phyloP scores from a whole-genome alignment of 2,329 filamentous ascomycete species.

The Colletotrichum aenigma region DNA sequence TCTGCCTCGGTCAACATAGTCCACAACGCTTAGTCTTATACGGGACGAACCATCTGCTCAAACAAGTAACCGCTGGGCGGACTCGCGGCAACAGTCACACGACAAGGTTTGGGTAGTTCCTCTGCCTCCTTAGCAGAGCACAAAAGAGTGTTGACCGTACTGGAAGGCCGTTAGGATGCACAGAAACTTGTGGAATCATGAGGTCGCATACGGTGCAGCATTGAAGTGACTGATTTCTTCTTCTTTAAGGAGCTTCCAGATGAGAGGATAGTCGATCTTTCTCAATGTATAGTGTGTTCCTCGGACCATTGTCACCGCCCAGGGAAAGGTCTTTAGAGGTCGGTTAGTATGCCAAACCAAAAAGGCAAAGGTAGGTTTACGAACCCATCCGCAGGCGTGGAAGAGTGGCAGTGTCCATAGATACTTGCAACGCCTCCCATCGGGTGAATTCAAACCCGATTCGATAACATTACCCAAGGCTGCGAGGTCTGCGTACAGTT shows the following conservation, averaged over 20 bases:
- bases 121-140: constrained; percentile 80
- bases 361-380: not conserved
- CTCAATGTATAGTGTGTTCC: constrained; percentile 80
- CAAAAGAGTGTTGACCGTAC: constrained; percentile 90
- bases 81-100: constrained; percentile 90
- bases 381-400: constrained; percentile 70
- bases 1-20: constrained; percentile 27
- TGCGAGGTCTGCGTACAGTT: constrained; percentile 62
- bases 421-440: constrained; percentile 73
- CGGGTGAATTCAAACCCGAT: constrained; percentile 76
- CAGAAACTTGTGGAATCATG: not conserved
- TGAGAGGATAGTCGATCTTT: constrained; percentile 92
- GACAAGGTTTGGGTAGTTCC: constrained; percentile 66
- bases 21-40: no score
- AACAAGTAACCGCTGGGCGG: constrained; percentile 91
- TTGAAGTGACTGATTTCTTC: constrained; percentile 94
- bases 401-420: constrained; percentile 94
- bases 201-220: constrained; percentile 68
- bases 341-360: not conserved
- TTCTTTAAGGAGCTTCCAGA: constrained; percentile 87
- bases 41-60: constrained; percentile 76
- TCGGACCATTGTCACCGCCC: constrained; percentile 89
- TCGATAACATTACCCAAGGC: constrained; percentile 86
- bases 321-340: constrained; percentile 63
- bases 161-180: not conserved